Evolutionary conservation across 2,329 filamentous ascomycete genomes (phyloP).

Genomic region (Lachnellula suecica): DNA sequence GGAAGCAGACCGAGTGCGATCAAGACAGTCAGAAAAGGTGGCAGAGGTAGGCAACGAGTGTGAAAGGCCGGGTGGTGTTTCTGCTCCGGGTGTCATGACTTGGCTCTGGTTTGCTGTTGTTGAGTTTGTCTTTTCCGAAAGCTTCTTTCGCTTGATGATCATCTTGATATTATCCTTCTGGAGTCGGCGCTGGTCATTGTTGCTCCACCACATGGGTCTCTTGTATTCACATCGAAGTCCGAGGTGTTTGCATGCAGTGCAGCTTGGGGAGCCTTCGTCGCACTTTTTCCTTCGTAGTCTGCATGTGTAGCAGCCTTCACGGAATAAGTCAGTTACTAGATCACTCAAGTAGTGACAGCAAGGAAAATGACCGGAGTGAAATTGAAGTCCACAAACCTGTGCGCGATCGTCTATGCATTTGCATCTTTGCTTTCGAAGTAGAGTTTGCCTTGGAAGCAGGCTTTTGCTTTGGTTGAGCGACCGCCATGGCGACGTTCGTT

Average conservation of each 20-base stretch:
- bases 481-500: slow-evolving; percentile 51
- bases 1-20: slow-evolving; percentile 72
- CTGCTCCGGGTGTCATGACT: slow-evolving; percentile 45
- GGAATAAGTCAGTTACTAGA: slow-evolving; percentile 46
- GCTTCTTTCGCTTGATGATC: slow-evolving; percentile 96
- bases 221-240: slow-evolving; percentile 93
- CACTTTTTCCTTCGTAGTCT: slow-evolving; percentile 68
- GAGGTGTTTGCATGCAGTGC: slow-evolving; percentile 66
- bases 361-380: slow-evolving; percentile 27
- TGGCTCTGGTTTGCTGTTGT: slow-evolving; percentile 40
- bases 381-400: slow-evolving; percentile 67
- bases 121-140: slow-evolving; percentile 73
- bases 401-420: slow-evolving; percentile 92
- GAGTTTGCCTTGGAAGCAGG: slow-evolving; percentile 53
- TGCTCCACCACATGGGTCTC: slow-evolving; percentile 95
- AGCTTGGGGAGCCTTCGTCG: slow-evolving; percentile 62
- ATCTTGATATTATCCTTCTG: slow-evolving; percentile 97
- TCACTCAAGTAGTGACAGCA: slow-evolving; percentile 43
- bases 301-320: slow-evolving; percentile 65
- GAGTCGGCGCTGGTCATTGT: slow-evolving; percentile 77
- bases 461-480: slow-evolving; percentile 61
- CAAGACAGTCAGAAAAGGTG: slow-evolving; percentile 72
- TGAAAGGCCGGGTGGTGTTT: slow-evolving; percentile 75
- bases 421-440: slow-evolving; percentile 67
- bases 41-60: slow-evolving; percentile 81